Conservation (phyloP, 2,329 filamentous ascomycete species). For the Trichoderma sp. region DNA sequence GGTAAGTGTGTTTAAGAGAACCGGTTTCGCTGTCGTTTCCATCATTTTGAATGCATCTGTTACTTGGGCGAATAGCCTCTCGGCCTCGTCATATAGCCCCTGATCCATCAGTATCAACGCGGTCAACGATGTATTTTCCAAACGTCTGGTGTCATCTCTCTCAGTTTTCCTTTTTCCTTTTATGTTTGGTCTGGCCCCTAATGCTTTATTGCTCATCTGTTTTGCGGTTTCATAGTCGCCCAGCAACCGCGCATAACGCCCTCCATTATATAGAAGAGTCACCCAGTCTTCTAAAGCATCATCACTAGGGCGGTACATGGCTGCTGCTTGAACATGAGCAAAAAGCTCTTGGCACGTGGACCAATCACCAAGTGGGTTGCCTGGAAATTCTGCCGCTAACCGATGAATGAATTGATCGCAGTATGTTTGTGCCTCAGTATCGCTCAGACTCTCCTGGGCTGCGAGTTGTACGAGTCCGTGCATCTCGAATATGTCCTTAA, state of each 20-base stretch:
- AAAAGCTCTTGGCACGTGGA: neutral
- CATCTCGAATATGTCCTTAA: constrained; percentile 23
- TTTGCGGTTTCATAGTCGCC: constrained; percentile 13
- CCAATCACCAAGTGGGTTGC: neutral
- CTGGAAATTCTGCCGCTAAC: constrained; percentile 28
- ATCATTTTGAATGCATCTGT: neutral
- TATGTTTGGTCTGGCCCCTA: neutral
- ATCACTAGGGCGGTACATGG: neutral
- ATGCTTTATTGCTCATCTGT: neutral
- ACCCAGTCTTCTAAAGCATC: neutral
- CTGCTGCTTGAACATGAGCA: constrained; percentile 2
- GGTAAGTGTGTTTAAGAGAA: neutral
- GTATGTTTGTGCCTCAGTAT: neutral
- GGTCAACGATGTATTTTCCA: neutral
- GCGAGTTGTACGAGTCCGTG: constrained; percentile 27
- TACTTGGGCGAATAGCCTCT: neutral
- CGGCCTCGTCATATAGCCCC: constrained; percentile 1
- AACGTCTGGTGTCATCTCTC: neutral
- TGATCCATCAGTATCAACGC: constrained; percentile 4
- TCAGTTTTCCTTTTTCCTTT: neutral
- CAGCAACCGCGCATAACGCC: constrained; percentile 11
- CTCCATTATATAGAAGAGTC: constrained; percentile 9
- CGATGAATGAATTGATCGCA: neutral
- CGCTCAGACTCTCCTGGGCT: neutral
- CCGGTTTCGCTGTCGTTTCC: neutral